These are phyloP conservation scores for Periglandula ipomoeae DNA, from an alignment of 2,329 filamentous ascomycete genomes.

Conservation along the genomic window DNA sequence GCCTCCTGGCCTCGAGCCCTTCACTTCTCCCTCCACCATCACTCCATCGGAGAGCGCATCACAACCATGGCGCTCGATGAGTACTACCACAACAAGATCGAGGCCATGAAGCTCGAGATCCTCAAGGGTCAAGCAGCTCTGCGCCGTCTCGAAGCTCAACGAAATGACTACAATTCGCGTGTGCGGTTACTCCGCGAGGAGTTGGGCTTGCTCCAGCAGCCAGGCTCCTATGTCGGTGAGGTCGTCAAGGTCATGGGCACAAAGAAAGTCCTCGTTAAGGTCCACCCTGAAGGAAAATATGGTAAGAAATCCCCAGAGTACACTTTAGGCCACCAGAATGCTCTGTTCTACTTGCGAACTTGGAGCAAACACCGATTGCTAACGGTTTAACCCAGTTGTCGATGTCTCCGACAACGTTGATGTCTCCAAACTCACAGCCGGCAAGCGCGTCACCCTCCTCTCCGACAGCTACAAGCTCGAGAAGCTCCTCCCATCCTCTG, in stretches of 20 bases:
- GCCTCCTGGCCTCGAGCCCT: background rate
- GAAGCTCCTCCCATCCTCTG: conserved; percentile 95
- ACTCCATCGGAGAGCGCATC: background rate
- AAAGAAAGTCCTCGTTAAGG: conserved; percentile 98
- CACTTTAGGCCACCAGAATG: too few relatives aligned
- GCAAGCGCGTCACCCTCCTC: conserved; percentile 92
- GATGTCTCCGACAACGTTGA: conserved; percentile 93
- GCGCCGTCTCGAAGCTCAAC: conserved; percentile 89
- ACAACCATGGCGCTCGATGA: conserved; percentile 90
- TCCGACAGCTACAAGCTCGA: conserved; percentile 98
- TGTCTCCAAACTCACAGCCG: conserved; percentile 88
- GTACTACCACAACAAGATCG: conserved; percentile 99
- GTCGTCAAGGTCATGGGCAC: conserved; percentile 99
- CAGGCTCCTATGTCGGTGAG: conserved; percentile 95
- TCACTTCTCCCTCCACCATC: background rate
- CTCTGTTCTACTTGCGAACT: background rate
- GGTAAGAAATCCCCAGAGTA: too few relatives aligned
- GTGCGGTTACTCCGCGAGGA: conserved; percentile 92
- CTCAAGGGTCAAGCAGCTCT: conserved; percentile 96
- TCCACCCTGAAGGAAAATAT: conserved; percentile 99
- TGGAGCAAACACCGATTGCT: background rate
- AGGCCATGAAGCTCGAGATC: conserved; percentile 99
- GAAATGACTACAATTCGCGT: conserved; percentile 98
- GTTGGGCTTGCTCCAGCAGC: conserved; percentile 89
- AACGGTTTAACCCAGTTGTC: conserved; percentile 56